phyloP scores from a whole-genome alignment of 2,329 filamentous ascomycete genomes.

The Coniella vitis region DNA sequence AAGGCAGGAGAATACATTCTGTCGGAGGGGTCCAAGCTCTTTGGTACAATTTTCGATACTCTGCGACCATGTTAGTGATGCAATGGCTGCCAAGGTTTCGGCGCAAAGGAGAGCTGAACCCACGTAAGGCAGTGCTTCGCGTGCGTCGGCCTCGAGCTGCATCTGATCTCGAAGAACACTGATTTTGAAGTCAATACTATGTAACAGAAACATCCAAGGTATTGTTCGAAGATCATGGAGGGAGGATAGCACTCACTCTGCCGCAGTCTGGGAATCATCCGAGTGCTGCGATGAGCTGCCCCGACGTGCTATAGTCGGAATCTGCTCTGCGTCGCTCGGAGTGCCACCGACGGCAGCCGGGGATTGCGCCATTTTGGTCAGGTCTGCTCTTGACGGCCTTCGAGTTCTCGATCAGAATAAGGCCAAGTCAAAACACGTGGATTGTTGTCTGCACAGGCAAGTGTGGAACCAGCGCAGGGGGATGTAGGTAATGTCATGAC shows the following conservation, averaged over 20 bases:
- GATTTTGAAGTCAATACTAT: slow-evolving; percentile 1
- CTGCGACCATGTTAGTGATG: slow-evolving; percentile 35
- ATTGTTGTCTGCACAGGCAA: no score
- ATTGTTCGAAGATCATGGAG: no score
- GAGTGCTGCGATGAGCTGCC: slow-evolving; percentile 57
- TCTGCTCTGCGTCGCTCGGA: slow-evolving; percentile 24
- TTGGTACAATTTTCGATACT: slow-evolving; percentile 93
- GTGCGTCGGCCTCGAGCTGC: slow-evolving; percentile 86
- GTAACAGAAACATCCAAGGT: no score
- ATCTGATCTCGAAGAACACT: slow-evolving; percentile 88
- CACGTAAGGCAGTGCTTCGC: slow-evolving; percentile 90
- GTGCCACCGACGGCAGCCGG: slow-evolving; percentile 23
- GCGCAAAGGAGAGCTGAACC: slow-evolving; percentile 23
- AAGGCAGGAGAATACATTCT: slow-evolving; percentile 85
- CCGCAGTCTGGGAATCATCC: slow-evolving; percentile 63
- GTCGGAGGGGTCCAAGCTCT: slow-evolving; percentile 78
- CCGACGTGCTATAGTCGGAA: slow-evolving; percentile 35
- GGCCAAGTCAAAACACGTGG: not conserved
- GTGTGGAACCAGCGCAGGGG: no score
- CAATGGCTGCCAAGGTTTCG: no score
- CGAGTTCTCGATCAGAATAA: not conserved
- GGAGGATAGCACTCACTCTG: slow-evolving; percentile 46
- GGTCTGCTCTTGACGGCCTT: not conserved
- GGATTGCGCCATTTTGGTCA: slow-evolving; percentile 29
- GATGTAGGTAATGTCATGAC: not conserved